Evolutionary conservation across 257 asterid genomes (phyloP).

Genomic region (Plantago elongata): DNA sequence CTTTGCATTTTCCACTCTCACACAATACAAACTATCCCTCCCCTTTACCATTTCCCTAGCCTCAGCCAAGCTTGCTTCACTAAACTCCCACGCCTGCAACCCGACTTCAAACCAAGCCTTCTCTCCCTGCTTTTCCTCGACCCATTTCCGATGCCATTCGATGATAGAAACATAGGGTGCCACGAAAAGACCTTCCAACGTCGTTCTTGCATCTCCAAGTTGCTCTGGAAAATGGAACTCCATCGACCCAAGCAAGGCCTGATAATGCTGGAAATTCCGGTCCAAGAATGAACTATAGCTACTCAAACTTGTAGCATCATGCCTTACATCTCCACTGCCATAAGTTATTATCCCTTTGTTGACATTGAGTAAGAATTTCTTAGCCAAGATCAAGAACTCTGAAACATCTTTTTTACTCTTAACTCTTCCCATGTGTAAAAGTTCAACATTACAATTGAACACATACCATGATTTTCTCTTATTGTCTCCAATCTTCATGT

Average conservation of each 20-base stretch:
- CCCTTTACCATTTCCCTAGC: constrained; percentile 40
- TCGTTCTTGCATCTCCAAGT: constrained; percentile 38
- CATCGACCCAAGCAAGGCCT: constrained; percentile 40
- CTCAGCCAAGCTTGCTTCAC: constrained; percentile 30
- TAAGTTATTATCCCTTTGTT: constrained; percentile 29
- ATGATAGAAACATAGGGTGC: constrained; percentile 32
- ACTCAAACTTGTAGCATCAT: constrained; percentile 6
- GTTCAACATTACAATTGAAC: constrained; percentile 39
- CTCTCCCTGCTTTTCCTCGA: constrained; percentile 25
- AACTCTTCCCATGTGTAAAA: constrained; percentile 44
- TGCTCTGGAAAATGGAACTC: constrained; percentile 27
- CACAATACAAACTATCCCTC: constrained; percentile 32
- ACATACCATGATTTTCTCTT: constrained; percentile 27
- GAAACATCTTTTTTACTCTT: constrained; percentile 29
- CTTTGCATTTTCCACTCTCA: constrained; percentile 28
- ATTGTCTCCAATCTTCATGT: neutral
- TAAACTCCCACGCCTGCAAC: constrained; percentile 27
- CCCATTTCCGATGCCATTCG: constrained; percentile 32
- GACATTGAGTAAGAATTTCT: constrained; percentile 21
- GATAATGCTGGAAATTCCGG: constrained; percentile 27
- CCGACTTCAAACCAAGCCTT: constrained; percentile 12
- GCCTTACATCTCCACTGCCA: constrained; percentile 33
- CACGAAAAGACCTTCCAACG: constrained; percentile 41
- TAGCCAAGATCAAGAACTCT: constrained; percentile 29
- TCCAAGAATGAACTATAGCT: constrained; percentile 35